Percentiles rank a stretch among this genome's conserved stretches.
Evolutionary conservation across 306 rosid species (phyloP).

Genomic region (Lotus japonicus): DNA sequence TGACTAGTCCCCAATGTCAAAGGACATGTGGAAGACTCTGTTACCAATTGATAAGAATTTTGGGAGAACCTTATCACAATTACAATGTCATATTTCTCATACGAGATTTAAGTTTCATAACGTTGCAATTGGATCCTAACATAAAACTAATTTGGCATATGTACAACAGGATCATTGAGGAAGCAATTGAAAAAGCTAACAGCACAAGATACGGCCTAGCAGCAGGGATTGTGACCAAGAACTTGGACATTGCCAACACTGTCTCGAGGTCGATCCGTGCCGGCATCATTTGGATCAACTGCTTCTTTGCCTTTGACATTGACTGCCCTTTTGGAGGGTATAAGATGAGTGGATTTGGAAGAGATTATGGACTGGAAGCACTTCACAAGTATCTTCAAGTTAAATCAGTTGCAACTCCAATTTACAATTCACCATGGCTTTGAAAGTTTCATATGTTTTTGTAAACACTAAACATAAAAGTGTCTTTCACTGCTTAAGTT

Average conservation of each 20-base stretch:
- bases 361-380: constrained; percentile 59
- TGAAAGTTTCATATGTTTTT: constrained; percentile 12
- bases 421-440: constrained; percentile 86
- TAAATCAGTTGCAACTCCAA: constrained; percentile 77
- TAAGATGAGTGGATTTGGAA: constrained; percentile 87
- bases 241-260: constrained; percentile 66
- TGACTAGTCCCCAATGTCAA: no score
- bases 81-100: no score
- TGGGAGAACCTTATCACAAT: no score
- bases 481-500: neutral
- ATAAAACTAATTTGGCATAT: constrained; percentile 1
- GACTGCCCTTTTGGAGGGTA: constrained; percentile 80
- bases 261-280: constrained; percentile 80
- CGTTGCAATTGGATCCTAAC: neutral
- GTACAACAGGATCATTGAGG: constrained; percentile 57
- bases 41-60: no score
- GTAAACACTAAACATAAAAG: neutral
- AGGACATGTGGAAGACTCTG: no score
- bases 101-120: no score
- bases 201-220: constrained; percentile 71
- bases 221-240: constrained; percentile 71
- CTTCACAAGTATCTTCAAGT: constrained; percentile 19
- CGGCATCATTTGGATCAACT: constrained; percentile 75
- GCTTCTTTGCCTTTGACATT: constrained; percentile 60
- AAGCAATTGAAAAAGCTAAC: constrained; percentile 69